These are phyloP conservation scores for Alloteropsis semialata DNA, from an alignment of 176 grass and related monocot genomes.

Conservation along the genomic window DNA sequence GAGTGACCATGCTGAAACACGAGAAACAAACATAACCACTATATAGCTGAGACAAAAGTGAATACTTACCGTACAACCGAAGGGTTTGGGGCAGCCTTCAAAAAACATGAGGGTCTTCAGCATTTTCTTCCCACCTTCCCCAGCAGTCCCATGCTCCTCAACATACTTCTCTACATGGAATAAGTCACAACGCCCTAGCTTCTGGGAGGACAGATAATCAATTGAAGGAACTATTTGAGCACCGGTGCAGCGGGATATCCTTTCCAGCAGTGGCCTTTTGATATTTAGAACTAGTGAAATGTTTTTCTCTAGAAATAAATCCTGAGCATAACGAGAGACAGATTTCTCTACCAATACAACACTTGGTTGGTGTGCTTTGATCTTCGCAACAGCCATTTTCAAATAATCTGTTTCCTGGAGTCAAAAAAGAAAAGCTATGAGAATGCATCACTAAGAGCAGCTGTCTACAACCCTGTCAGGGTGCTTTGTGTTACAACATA, in stretches of 20 bases:
- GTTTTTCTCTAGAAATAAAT: constrained; percentile 81
- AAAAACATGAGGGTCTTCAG: constrained; percentile 99
- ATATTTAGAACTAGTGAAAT: constrained; percentile 98
- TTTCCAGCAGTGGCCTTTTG: constrained; percentile 85
- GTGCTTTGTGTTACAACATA: constrained; percentile 9
- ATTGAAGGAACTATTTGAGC: constrained; percentile 91
- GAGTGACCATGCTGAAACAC: not conserved
- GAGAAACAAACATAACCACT: not conserved
- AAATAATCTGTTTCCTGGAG: constrained; percentile 95
- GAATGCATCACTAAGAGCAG: constrained; percentile 28
- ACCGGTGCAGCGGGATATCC: constrained; percentile 92
- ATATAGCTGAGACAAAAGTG: constrained; percentile 22
- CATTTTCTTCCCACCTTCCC: constrained; percentile 73
- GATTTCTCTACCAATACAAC: constrained; percentile 95
- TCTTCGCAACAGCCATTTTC: constrained; percentile 97
- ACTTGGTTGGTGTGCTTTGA: constrained; percentile 88
- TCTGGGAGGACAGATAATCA: constrained; percentile 84
- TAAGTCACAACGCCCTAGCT: constrained; percentile 83
- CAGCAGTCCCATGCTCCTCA: constrained; percentile 83
- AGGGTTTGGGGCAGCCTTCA: constrained; percentile 88
- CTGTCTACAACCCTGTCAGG: not conserved
- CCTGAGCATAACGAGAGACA: constrained; percentile 89
- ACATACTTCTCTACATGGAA: constrained; percentile 96
- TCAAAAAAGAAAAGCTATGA: constrained; percentile 28
- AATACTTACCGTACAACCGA: constrained; percentile 96